phyloP scores from a whole-genome alignment of 768 basidiomycete genomes.

The Tulasnella sp. region DNA sequence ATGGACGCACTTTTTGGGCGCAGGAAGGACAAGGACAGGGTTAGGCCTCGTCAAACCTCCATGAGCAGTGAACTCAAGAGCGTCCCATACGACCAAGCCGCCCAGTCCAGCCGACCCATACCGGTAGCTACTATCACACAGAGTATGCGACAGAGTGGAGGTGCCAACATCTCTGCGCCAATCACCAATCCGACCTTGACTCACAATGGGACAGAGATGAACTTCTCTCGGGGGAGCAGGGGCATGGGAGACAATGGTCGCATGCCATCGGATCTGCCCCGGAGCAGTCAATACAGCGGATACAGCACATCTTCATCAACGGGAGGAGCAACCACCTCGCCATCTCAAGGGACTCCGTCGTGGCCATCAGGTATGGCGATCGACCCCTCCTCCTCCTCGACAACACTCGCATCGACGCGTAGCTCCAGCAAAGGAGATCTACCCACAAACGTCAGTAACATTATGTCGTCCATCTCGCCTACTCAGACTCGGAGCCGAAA shows the following conservation, averaged over 20 bases:
- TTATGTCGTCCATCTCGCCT: neutral
- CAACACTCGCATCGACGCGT: conserved; percentile 6
- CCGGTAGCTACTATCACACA: conserved; percentile 46
- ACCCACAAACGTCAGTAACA: neutral
- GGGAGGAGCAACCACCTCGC: neutral
- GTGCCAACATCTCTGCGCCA: conserved; percentile 55
- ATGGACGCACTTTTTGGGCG: conserved; percentile 64
- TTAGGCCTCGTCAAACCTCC: conserved; percentile 50
- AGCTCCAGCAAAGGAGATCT: neutral
- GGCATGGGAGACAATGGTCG: neutral
- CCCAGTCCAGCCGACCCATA: conserved; percentile 44
- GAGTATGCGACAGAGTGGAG: conserved; percentile 35
- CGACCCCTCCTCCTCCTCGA: conserved; percentile 9
- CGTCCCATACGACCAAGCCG: conserved; percentile 61
- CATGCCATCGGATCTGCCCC: neutral
- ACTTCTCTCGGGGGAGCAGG: conserved; percentile 31
- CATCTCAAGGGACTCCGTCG: neutral
- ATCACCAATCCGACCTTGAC: conserved; percentile 76
- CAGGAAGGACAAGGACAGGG: conserved; percentile 34
- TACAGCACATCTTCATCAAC: conserved; percentile 1
- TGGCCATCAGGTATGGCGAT: conserved; percentile 20
- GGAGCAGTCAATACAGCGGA: neutral
- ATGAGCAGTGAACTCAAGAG: conserved; percentile 49
- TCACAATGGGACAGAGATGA: conserved; percentile 57
- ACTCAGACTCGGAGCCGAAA: neutral